Conservation (phyloP, 495 filamentous ascomycete genomes). For the Daldinia caldariorum region DNA sequence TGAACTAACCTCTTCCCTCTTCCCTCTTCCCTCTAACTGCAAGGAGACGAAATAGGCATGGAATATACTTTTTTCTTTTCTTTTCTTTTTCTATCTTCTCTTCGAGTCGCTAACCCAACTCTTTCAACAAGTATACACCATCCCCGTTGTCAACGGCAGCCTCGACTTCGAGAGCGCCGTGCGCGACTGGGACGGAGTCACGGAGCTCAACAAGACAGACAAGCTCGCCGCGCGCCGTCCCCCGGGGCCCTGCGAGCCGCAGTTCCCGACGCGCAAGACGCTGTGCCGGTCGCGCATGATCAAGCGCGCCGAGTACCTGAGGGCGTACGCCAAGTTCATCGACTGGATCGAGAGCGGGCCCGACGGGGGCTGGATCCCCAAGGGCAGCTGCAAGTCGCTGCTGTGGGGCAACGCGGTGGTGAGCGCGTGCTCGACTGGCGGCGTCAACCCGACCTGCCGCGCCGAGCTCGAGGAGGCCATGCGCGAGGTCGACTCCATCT, state of each 20-base stretch:
- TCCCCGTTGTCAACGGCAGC: slow-evolving; percentile 22
- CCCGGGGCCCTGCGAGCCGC: slow-evolving; percentile 20
- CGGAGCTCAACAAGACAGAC: not conserved
- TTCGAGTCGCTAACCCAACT: not conserved
- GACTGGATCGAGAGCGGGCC: slow-evolving; percentile 34
- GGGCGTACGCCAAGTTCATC: slow-evolving; percentile 30
- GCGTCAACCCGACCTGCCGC: slow-evolving; percentile 32
- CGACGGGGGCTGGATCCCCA: slow-evolving; percentile 29
- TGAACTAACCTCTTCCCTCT: no score
- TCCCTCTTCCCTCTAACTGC: not conserved
- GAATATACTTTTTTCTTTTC: no score
- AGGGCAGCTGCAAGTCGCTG: slow-evolving; percentile 30
- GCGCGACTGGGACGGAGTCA: not conserved
- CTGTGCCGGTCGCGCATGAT: slow-evolving; percentile 21
- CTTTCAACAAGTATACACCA: slow-evolving; percentile 26
- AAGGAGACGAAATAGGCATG: no score
- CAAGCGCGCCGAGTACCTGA: slow-evolving; percentile 22
- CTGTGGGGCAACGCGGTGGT: slow-evolving; percentile 14
- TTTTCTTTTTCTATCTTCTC: not conserved
- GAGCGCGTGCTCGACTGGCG: slow-evolving; percentile 18
- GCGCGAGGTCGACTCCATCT: slow-evolving; percentile 45
- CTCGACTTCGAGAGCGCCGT: slow-evolving; percentile 12
- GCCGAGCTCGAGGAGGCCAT: slow-evolving; percentile 44
- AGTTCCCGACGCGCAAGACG: slow-evolving; percentile 34
- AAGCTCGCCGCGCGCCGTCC: not conserved